Evolutionary conservation across 176 grass and related monocot genomes (phyloP), one percentile per base, ranked within the genome.

Genomic region (Tuctoria greenei): DNA sequence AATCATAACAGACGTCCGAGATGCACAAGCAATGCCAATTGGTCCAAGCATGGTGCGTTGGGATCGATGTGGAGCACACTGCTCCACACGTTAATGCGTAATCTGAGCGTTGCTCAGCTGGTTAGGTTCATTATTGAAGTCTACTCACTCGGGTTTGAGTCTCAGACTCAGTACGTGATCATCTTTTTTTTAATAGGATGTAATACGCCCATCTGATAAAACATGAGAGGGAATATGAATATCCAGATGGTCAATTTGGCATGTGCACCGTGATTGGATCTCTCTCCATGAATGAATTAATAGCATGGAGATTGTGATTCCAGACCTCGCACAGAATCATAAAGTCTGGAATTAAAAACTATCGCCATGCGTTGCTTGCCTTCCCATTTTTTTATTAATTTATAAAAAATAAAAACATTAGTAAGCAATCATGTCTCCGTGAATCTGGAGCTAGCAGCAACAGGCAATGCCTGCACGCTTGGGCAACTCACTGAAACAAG

Each of bases 1-100:
- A 54, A 83, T 83, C 72, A 83, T 75, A 64, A 26, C 18, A 46
- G 31, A 67, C 26, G 50, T 68, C 14, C 66, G 56, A 31, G 37
- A 54, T 71, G 9, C 25, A 75, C n/a, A 51, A 41, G 51, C 0
- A 64, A 70, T 31, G 25, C 39, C 18, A 77, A 50, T 61, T 72
- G 56, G 28, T 61, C 38, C 16, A 17, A 14, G 4, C 23, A 47
- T 38, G 16, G 0, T 20, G 5, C 21, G 62, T 7, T 20, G 37
- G 12, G 12, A 6, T 17, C 45, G 40, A 61, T 51, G 31, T 49
- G 68, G 60, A 85, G 38, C 4, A 46, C 27, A 42, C 6, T 49
- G 59, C 59, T 76, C 41, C 58, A 31, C 44, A 58, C 0, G 42
- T 34, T 37, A n/a, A 8, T 49, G n/a, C n/a, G n/a, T n/a, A n/a